Percentiles rank a stretch among this genome's conserved stretches.
These are phyloP conservation scores for Diplodia mutila DNA, from an alignment of 2,329 filamentous ascomycete genomes.

Conservation along the genomic window DNA sequence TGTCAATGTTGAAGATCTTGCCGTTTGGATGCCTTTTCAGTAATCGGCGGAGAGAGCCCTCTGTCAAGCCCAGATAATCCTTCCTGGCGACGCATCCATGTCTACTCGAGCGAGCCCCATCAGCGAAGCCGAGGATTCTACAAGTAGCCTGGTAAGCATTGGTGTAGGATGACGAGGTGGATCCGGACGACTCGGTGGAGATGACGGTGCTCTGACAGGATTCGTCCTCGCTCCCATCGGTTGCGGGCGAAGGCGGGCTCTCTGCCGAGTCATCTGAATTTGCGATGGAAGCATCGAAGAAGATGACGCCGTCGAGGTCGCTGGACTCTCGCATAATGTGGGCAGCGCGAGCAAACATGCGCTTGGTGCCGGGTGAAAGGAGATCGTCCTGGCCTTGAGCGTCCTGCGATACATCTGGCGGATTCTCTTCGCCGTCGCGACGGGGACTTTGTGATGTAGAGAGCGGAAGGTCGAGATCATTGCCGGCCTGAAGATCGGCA, in stretches of 20 bases:
- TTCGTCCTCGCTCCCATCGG: neutral
- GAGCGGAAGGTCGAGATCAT: neutral
- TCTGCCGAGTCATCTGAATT: neutral
- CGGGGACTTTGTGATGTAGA: too few species aligned
- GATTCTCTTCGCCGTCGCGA: too few species aligned
- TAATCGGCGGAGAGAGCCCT: slow-evolving; percentile 32
- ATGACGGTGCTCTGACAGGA: too few species aligned
- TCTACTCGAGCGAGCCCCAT: slow-evolving; percentile 14
- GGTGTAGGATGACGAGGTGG: neutral
- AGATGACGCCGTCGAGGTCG: slow-evolving; percentile 39
- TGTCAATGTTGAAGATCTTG: slow-evolving; percentile 25
- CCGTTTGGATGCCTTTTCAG: slow-evolving; percentile 25
- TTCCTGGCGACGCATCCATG: neutral
- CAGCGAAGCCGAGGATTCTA: slow-evolving; percentile 31
- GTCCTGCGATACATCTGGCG: neutral
- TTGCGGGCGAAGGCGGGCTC: neutral
- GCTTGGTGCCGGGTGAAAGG: slow-evolving; percentile 33
- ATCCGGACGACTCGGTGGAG: neutral
- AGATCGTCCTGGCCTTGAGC: slow-evolving; percentile 32
- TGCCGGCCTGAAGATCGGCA: slow-evolving; percentile 12
- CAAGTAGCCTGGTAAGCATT: neutral
- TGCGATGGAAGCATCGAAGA: slow-evolving; percentile 40
- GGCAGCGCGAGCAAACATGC: slow-evolving; percentile 41
- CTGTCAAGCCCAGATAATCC: slow-evolving; percentile 27
- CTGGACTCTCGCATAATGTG: slow-evolving; percentile 39